These are phyloP conservation scores for Lolium perenne DNA, from an alignment of 176 grass and related monocot species.

Conservation along the genomic window DNA sequence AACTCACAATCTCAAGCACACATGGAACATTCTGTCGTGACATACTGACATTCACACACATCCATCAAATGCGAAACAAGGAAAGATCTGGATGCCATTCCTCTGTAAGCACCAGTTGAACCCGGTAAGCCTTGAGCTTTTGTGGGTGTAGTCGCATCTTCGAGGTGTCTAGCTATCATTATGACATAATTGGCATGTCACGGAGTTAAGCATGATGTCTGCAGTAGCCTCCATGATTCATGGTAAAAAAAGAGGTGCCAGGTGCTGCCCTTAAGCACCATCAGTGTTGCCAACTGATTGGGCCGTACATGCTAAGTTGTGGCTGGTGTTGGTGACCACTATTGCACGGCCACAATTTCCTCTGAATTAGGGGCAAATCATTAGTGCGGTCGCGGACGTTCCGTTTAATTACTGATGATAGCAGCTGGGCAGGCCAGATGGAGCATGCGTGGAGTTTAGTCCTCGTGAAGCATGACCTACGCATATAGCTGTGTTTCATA, in stretches of 20 bases:
- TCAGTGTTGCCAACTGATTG: conserved; percentile 31
- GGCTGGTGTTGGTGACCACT: background rate
- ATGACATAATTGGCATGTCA: background rate
- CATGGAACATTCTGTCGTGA: background rate
- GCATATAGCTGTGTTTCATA: background rate
- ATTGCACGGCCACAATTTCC: background rate
- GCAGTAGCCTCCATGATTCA: conserved; percentile 23
- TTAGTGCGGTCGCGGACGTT: background rate
- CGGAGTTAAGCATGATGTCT: conserved; percentile 10
- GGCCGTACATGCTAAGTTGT: conserved; percentile 10
- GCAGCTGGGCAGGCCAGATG: background rate
- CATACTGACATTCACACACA: background rate
- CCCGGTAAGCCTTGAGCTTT: background rate
- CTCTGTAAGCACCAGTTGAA: background rate
- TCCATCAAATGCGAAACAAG: background rate
- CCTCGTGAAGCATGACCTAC: background rate
- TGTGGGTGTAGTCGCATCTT: background rate
- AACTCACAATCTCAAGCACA: background rate
- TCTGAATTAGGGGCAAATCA: background rate
- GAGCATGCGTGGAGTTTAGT: background rate
- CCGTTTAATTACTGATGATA: background rate
- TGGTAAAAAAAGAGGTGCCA: conserved; percentile 24
- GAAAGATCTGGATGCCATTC: background rate
- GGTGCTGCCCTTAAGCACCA: conserved; percentile 17
- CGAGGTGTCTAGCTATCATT: conserved; percentile 34